Evolutionary conservation across 225 moss, liverwort and hornwort species (phyloP), one percentile per base, ranked within the genome.

Genomic region (Pseudisothecium myosuroides): DNA sequence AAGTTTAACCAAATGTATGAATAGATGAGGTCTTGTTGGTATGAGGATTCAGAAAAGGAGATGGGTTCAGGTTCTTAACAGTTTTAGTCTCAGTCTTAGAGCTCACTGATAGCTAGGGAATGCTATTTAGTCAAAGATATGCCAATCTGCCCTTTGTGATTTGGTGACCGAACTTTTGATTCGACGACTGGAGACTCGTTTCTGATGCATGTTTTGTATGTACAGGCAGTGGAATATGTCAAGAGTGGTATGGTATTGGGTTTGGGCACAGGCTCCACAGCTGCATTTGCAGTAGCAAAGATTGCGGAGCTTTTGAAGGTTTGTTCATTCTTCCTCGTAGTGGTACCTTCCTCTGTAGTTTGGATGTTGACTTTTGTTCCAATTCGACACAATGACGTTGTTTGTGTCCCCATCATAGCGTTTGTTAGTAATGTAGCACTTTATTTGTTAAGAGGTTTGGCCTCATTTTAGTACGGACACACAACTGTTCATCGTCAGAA

Each of bases 271-370:
- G 97, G 96, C 62, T 99, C 98, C 76, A 99, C 97, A 80, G 98
- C 97, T 90, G 96, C 98, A 60, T 97, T 96, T 87, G 98, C 96
- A 75, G 96, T 99, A 43, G 95, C 96, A 45, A 97, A 91, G 83
- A 99, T 97, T 81, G 97, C 96, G 85, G 96, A 96, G 92, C 94
- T 99, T 86, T 89, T 99, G 94, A 99, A 99, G 97, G 97, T 97
- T 88, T 85, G 87, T 74, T 50, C 17, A 21, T 18, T 59, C 74
- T 45, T 78, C 50, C 45, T 88, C 31, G 3, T 34, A 75, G 45
- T 75, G 71, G 76, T 55, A 29, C 74, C 54, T 14, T 84, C 80
- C 80, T 88, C 43, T 73, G 9, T 84, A 80, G 45, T 63, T 86
- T 79, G 49, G 32, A 63, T 68, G 60, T 75, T 63, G 45, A 6